Percentiles rank a stretch among this genome's conserved stretches.
phyloP scores from a whole-genome alignment of 2,329 filamentous ascomycete species.

The Hirsutella thompsonii region DNA sequence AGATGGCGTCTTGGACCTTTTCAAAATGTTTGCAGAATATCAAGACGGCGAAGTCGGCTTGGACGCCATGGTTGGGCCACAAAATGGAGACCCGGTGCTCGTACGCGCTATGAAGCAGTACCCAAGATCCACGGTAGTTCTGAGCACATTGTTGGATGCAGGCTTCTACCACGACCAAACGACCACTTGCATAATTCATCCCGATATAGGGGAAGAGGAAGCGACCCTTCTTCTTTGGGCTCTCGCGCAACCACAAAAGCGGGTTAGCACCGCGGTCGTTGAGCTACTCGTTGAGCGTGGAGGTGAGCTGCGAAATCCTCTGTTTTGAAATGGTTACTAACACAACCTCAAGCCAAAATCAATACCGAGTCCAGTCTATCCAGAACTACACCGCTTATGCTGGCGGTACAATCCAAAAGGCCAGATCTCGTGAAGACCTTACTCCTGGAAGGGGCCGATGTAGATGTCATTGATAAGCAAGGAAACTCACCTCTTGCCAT shows the following conservation, averaged over 20 bases:
- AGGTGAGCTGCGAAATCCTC: conserved; percentile 13
- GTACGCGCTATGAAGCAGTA: conserved; percentile 40
- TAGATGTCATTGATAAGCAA: conserved; percentile 41
- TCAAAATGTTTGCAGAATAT: conserved; percentile 38
- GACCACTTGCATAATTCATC: conserved; percentile 26
- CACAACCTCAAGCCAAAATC: conserved; percentile 32
- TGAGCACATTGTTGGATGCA: conserved; percentile 39
- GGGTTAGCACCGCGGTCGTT: conserved; percentile 44
- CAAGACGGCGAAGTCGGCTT: conserved; percentile 31
- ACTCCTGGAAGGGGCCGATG: conserved; percentile 44
- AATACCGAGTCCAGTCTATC: conserved; percentile 40
- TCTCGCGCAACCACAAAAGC: conserved; percentile 49
- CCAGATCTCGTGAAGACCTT: conserved; percentile 45
- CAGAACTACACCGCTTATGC: conserved; percentile 43
- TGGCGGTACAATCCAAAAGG: conserved; percentile 42
- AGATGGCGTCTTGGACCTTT: conserved; percentile 34
- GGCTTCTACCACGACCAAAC: conserved; percentile 48
- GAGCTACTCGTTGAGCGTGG: conserved; percentile 37
- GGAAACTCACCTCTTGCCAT: conserved; percentile 48
- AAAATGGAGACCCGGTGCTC: conserved; percentile 32
- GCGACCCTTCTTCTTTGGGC: conserved; percentile 48
- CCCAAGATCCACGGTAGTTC: conserved; percentile 38
- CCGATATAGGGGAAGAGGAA: conserved; percentile 35
- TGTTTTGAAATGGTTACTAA: conserved; percentile 2
- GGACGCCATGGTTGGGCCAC: conserved; percentile 34